Evolutionary conservation across 1,284 basidiomycete species (phyloP), one percentile per base, ranked within the genome.

Genomic region (Cryptococcus sp.): DNA sequence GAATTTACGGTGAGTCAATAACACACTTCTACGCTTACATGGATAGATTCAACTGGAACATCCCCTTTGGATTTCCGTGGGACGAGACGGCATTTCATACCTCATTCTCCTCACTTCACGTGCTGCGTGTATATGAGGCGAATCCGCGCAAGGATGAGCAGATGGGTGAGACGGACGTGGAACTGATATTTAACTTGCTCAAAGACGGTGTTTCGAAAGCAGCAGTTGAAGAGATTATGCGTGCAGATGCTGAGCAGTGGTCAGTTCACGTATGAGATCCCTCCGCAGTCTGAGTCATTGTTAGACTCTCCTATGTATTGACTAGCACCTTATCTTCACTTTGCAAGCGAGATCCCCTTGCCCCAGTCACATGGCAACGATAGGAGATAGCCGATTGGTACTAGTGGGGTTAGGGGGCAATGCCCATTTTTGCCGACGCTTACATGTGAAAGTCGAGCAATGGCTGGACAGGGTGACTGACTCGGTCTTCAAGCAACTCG

Each of bases 111-210:
- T 49, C 63, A 15, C 39, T 50, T 38, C 60, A 58, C 50, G 60
- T 67, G 53, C 54, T 69, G 43, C 63, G 67, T 5, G 62, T 69
- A n/a, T 69, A 67, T 58, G 61, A 64, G 23, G 58, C 63, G 35
- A 69, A 69, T 58, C 51, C 62, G 47, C 27, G 17, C 16, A n/a
- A 22, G n/a, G 49, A 30, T 3, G 16, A 47, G 52, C 5, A 25
- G 17, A 35, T 15, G 25, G 43, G 41, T 4, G 43, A 54, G 16
- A 47, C 42, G n/a, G 22, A 45, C 16, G 42, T 45, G 22, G 42
- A 45, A 15, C 42, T 45, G 3, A 22, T 45, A 4, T 45, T 45
- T 13, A n/a, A 10, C 42, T 4, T 45, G 42, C 42, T n/a, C 42
- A 45, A 45, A 22, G 42, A 22, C 42, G 42, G 42, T n/a, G 30